Evolutionary conservation across 2,329 filamentous ascomycete genomes (phyloP), one percentile per base, ranked within the genome.

Genomic region (Claviceps sp.): DNA sequence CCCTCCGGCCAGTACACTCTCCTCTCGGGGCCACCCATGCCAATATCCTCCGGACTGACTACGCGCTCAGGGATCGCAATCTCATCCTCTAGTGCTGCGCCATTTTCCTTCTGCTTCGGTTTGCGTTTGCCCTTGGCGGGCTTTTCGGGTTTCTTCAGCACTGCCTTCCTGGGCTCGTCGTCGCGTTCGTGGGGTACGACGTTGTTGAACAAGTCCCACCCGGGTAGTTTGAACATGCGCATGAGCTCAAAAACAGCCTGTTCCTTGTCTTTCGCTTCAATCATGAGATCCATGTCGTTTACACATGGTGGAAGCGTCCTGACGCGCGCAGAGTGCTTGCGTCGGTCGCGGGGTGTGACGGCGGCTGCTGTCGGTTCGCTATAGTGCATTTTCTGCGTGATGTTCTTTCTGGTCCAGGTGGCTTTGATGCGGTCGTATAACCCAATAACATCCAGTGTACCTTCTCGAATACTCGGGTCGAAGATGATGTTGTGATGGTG

Each of bases 261-360:
- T 65, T 97, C 91, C 67, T 97, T 97, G 63, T 96, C 91, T 65
- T 97, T 97, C 47, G 91, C 91, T 70, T 97, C 91, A 55, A 97
- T 96, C 91, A 97, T 97, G n/a, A 97, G 73, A 62, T 96, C 91
- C 85, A 94, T 93, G 37, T 85, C 82, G 1, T 79, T 72, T 4
- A 82, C 75, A 60, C 91, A 96, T 0, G 91, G 90, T 1, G 91
- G 91, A 1, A 97, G 68, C 0, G 82, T 86, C 57, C 76, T 76
- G 1, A 95, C 88, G 8, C 91, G 79, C 0, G 88, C 77, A 38
- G 82, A 88, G 62, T 97, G 91, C 67, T 95, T 96, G 54, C 91
- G 78, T 30, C 90, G 75, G 58, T 95, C 85, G 0, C 81, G 77
- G 0, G 77, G 78, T 0, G 89, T 95, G 42, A 95, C 78, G 1